Evolutionary conservation across 2,329 filamentous ascomycete genomes (phyloP).

Genomic region (Sclerotinia sclerotiorum): DNA sequence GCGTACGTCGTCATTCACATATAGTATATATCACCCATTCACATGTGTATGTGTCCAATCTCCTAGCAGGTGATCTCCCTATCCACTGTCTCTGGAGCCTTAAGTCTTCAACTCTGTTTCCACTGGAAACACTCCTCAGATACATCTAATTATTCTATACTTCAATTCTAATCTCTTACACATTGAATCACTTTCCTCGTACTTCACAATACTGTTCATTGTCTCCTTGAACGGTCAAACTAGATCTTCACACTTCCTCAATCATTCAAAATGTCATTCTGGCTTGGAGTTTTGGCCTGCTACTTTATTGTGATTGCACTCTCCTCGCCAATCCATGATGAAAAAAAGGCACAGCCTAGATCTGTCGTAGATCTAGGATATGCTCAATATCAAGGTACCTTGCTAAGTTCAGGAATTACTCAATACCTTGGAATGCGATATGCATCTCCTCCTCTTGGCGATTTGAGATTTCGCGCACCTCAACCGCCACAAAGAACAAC

Average conservation of each 20-base stretch:
- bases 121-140: too few species aligned
- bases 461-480: conserved; percentile 59
- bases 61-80: background rate
- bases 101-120: background rate
- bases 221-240: background rate
- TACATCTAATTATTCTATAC: background rate
- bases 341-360: background rate
- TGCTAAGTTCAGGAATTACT: conserved; percentile 55
- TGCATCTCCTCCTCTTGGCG: conserved; percentile 64
- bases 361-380: conserved; percentile 59
- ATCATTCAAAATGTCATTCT: background rate
- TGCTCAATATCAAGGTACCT: conserved; percentile 59
- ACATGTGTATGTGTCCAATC: background rate
- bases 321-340: background rate
- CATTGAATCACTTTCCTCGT: background rate
- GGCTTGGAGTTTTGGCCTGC: background rate
- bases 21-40: background rate
- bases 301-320: background rate
- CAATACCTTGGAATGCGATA: conserved; percentile 74
- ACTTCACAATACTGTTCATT: background rate
- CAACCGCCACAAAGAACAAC: conserved; percentile 5
- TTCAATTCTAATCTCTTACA: background rate
- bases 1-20: background rate
- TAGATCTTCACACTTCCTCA: background rate
- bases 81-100: background rate